Conservation (phyloP, 2,329 filamentous ascomycete genomes). For the Fonsecaea pugnacius region DNA sequence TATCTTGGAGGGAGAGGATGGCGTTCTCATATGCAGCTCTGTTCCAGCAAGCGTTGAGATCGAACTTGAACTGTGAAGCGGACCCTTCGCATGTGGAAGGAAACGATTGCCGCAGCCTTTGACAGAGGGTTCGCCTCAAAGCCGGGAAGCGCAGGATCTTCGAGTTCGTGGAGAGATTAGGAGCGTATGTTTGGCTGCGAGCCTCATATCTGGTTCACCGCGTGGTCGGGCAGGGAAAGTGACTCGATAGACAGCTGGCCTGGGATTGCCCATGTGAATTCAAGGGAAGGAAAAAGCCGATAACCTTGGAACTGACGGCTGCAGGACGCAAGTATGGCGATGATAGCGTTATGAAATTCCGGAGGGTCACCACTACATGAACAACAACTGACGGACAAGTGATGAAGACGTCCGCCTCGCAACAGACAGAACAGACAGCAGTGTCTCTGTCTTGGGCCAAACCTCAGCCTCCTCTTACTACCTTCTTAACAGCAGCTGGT, state of each 20-base stretch:
- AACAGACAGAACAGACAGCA: not conserved
- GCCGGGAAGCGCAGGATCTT: not conserved
- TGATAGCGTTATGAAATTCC: not conserved
- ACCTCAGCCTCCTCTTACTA: not conserved
- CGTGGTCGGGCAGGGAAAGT: not conserved
- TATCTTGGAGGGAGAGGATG: conserved; percentile 31
- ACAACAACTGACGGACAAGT: not conserved
- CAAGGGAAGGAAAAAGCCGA: not conserved
- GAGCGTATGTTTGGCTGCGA: not conserved
- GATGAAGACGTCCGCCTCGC: not conserved
- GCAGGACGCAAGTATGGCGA: not conserved
- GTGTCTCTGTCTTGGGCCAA: not conserved
- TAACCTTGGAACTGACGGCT: not conserved
- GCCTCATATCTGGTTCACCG: not conserved
- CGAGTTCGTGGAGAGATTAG: not conserved
- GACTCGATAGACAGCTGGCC: not conserved
- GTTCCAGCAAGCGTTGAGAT: conserved; percentile 31
- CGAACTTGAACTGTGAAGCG: conserved; percentile 30
- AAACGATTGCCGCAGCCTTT: not conserved
- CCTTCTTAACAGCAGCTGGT: not conserved
- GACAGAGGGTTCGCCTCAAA: not conserved
- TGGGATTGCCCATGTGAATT: not conserved
- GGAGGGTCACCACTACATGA: not conserved
- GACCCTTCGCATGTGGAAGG: not conserved
- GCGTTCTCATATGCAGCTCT: conserved; percentile 34